Evolutionary conservation across 2,329 filamentous ascomycete species (phyloP), one percentile per base, ranked within the genome.

Genomic region (Alternaria ethzedia): DNA sequence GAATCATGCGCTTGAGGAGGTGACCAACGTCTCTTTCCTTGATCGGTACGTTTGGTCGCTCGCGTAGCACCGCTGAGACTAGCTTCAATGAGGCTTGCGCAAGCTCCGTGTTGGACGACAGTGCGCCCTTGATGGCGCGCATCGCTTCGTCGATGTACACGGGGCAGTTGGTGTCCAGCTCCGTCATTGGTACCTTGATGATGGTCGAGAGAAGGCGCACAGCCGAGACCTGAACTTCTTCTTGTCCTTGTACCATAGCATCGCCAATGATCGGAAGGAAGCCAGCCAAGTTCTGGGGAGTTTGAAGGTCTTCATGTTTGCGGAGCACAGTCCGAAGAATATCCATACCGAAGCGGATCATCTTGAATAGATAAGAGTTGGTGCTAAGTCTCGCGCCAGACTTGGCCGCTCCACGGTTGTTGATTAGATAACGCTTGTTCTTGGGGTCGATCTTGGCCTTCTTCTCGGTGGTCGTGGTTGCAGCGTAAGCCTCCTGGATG

Each of bases 201-300:
- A 98, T 90, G 2, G 93, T 90, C 0, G 90, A 90, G 25, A 99
- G 85, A n/a, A 98, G 84, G 66, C 94, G 90, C 75, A 98, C 90
- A 11, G 93, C 90, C 2, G 95, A 91, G 32, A 96, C 88, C 82
- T 96, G 96, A 63, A 99, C 91, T 77, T 99, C 96, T 74, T 98
- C 95, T 75, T 97, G 93, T 2, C 89, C 90, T 69, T 89, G 90
- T 8, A 97, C 85, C 46, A 98, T 85, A 1, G 93, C 89, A 79
- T 99, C 96, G 57, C 95, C 94, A 32, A 98, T 86, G 62, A 97
- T 90, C 0, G 94, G 93, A 54, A 99, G 83, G 74, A 98, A 97
- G 0, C 94, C 95, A 46, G 89, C 84, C 49, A 99, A 82, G 70
- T 97, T 97, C 46, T 86, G 84, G 0, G 92, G 84, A 1, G 91